Conservation (phyloP, 495 filamentous ascomycete species). For the Venustampulla echinocandica region DNA sequence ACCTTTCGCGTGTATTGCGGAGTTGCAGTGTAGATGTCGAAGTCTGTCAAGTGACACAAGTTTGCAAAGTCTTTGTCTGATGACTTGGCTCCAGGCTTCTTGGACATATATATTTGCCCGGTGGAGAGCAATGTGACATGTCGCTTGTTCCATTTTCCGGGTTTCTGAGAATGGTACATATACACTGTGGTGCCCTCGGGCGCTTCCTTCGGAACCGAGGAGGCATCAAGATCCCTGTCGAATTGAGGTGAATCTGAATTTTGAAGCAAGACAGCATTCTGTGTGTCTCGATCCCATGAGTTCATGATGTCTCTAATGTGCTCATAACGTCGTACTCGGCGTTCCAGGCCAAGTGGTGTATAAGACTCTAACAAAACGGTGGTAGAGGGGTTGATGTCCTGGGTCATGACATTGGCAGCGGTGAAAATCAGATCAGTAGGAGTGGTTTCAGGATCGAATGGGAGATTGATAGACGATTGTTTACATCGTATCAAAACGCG, state of each 20-base stretch:
- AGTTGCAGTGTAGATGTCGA: conserved; percentile 77
- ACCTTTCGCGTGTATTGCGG: conserved; percentile 51
- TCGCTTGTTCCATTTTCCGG: conserved; percentile 79
- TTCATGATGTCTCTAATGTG: conserved; percentile 81
- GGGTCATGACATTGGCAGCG: conserved; percentile 44
- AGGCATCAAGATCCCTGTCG: conserved; percentile 34
- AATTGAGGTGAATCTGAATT: conserved; percentile 28
- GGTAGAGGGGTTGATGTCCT: conserved; percentile 48
- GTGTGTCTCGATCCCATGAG: conserved; percentile 74
- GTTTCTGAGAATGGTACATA: conserved; percentile 71
- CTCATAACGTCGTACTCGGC: conserved; percentile 80
- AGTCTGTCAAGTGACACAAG: conserved; percentile 86
- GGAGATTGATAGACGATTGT: conserved; percentile 50
- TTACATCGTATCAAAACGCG: conserved; percentile 61
- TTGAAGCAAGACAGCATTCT: conserved; percentile 57
- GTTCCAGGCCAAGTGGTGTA: conserved; percentile 65
- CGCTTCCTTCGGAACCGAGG: conserved; percentile 45
- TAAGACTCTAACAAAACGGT: conserved; percentile 72
- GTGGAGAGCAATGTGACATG: conserved; percentile 63
- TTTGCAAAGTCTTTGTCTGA: conserved; percentile 54
- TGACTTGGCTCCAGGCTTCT: conserved; percentile 47
- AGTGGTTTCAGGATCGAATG: conserved; percentile 67
- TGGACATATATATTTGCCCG: conserved; percentile 68
- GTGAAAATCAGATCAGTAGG: conserved; percentile 58
- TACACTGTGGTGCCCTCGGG: conserved; percentile 56